Percentiles rank a stretch among this genome's conserved stretches.
These are phyloP conservation scores for Alternaria hordeiaustralica DNA, from an alignment of 2,329 filamentous ascomycete genomes.

Conservation along the genomic window DNA sequence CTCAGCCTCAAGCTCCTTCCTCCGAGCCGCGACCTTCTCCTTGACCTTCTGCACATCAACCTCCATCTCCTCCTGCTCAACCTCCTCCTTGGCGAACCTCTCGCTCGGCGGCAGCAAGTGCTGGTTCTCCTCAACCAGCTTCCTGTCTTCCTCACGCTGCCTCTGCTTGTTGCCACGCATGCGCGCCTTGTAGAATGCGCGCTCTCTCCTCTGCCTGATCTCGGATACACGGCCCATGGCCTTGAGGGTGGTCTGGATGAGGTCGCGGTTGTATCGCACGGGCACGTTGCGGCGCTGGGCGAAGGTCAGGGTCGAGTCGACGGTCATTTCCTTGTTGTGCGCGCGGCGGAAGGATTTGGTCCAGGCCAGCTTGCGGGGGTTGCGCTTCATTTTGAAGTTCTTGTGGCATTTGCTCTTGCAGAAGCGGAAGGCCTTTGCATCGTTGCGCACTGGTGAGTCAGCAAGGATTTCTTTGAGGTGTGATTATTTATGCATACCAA, in stretches of 20 bases:
- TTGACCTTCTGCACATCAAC: slow-evolving; percentile 52
- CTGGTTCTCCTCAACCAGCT: slow-evolving; percentile 89
- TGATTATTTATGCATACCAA: slow-evolving; percentile 52
- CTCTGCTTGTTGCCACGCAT: slow-evolving; percentile 89
- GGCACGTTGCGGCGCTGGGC: slow-evolving; percentile 92
- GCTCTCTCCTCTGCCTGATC: slow-evolving; percentile 82
- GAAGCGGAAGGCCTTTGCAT: slow-evolving; percentile 70
- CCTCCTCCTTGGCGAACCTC: slow-evolving; percentile 53
- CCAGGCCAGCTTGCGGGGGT: slow-evolving; percentile 62
- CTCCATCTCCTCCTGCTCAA: slow-evolving; percentile 68
- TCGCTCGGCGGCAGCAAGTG: slow-evolving; percentile 77
- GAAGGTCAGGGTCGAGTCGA: slow-evolving; percentile 93
- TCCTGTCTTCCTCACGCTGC: slow-evolving; percentile 79
- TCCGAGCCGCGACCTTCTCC: slow-evolving; percentile 61
- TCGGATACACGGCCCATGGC: slow-evolving; percentile 92
- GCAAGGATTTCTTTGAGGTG: not conserved
- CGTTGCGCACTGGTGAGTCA: slow-evolving; percentile 42
- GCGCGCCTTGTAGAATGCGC: slow-evolving; percentile 91
- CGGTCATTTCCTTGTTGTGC: slow-evolving; percentile 71
- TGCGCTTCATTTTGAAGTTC: slow-evolving; percentile 95
- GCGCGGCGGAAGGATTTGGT: slow-evolving; percentile 46
- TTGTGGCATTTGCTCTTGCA: slow-evolving; percentile 67
- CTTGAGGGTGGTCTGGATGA: slow-evolving; percentile 83
- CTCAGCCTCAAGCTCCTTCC: slow-evolving; percentile 69
- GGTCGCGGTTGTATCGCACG: slow-evolving; percentile 92